A percentile compares a stretch with the other conserved stretches of the same genome.
phyloP scores from a whole-genome alignment of 2,329 filamentous ascomycete genomes.

The Paraphaeosphaeria minitans region DNA sequence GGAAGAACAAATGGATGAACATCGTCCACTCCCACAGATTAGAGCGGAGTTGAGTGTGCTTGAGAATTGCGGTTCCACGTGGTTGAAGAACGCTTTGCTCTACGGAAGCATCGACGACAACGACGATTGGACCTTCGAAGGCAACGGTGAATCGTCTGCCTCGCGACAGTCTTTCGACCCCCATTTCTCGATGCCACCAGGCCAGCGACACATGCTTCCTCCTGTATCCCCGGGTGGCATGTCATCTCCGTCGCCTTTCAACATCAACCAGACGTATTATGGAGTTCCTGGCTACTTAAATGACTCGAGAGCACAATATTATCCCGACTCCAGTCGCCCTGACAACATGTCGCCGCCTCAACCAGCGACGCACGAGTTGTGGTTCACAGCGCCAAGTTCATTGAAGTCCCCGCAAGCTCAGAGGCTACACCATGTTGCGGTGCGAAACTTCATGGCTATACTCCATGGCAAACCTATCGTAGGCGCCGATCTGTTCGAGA shows the following conservation, averaged over 20 bases:
- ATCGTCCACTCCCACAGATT: conserved; percentile 44
- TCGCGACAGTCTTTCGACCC: conserved; percentile 21
- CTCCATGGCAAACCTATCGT: conserved; percentile 69
- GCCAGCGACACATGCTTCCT: conserved; percentile 31
- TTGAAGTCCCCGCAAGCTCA: conserved; percentile 53
- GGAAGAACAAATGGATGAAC: conserved; percentile 44
- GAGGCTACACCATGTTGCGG: conserved; percentile 67
- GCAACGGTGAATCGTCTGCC: conserved; percentile 27
- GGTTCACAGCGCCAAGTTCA: conserved; percentile 63
- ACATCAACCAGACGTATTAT: conserved; percentile 36
- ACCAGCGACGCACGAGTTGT: conserved; percentile 57
- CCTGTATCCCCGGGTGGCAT: conserved; percentile 31
- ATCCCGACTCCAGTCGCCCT: conserved; percentile 17
- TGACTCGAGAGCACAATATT: conserved; percentile 23
- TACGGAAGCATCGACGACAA: conserved; percentile 44
- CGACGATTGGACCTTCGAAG: conserved; percentile 36
- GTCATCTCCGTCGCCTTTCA: conserved; percentile 34
- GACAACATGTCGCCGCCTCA: conserved; percentile 19
- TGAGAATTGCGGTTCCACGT: conserved; percentile 44
- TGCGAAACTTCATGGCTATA: conserved; percentile 71
- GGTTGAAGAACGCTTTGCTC: conserved; percentile 43
- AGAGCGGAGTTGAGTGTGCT: conserved; percentile 43
- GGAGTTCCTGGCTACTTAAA: conserved; percentile 19
- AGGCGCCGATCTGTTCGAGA: conserved; percentile 66
- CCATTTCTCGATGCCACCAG: conserved; percentile 19